Conservation (phyloP, 2,329 filamentous ascomycete species). For the Dissoconium aciculare region DNA sequence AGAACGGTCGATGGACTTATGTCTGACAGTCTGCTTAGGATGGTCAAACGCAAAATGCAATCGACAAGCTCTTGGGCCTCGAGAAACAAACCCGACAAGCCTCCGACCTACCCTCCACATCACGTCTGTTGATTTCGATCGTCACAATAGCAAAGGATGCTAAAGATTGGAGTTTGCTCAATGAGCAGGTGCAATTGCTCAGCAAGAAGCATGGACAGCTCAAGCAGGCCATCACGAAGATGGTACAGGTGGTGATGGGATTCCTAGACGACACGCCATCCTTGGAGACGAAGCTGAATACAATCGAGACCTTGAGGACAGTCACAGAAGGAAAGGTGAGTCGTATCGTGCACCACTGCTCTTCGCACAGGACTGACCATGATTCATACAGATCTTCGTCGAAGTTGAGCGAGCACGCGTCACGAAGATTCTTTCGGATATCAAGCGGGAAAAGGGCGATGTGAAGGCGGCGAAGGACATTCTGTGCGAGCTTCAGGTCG, state of each 20-base stretch:
- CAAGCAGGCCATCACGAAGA: conserved; percentile 96
- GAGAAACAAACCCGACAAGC: conserved; percentile 98
- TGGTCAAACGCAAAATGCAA: conserved; percentile 63
- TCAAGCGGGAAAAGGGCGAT: conserved; percentile 93
- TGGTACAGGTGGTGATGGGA: conserved; percentile 91
- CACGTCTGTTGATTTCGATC: conserved; percentile 70
- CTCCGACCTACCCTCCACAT: conserved; percentile 90
- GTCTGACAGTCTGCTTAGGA: conserved; percentile 33
- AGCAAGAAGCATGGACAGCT: conserved; percentile 99
- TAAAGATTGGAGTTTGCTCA: conserved; percentile 84
- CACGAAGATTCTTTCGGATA: conserved; percentile 86
- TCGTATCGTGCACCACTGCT: not conserved
- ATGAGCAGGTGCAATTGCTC: conserved; percentile 86
- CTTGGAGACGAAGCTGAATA: conserved; percentile 72
- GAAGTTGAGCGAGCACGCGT: conserved; percentile 95
- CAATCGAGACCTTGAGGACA: conserved; percentile 88
- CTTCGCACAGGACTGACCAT: conserved; percentile 5
- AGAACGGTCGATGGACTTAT: not conserved
- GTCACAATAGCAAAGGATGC: conserved; percentile 89
- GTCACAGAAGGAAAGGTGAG: conserved; percentile 87
- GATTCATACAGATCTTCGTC: conserved; percentile 62
- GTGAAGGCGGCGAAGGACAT: conserved; percentile 80
- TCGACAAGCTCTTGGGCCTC: conserved; percentile 80
- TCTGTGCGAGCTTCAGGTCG: conserved; percentile 91
- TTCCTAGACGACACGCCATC: conserved; percentile 79